Conservation (phyloP, 352 stramenopile genomes). For the Lagenidium sp. region DNA sequence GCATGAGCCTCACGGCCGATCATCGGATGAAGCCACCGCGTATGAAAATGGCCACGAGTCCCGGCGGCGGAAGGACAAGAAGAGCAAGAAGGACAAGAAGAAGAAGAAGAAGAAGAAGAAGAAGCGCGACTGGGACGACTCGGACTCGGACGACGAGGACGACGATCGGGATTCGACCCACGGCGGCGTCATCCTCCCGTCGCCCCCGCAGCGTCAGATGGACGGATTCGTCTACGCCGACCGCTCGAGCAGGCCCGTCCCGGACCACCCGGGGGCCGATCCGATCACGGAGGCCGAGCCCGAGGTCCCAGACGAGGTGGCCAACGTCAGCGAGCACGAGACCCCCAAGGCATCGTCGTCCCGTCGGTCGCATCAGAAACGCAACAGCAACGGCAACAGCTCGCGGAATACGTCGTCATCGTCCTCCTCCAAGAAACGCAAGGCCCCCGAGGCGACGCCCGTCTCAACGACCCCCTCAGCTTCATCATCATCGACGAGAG, state of each 20-base stretch:
- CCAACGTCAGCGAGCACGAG: not conserved
- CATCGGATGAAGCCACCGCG: too few relatives aligned
- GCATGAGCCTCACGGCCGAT: too few relatives aligned
- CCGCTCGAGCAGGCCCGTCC: not conserved
- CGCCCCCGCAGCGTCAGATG: slow-evolving; percentile 14
- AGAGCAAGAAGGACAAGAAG: slow-evolving; percentile 49
- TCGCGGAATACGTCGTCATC: slow-evolving; percentile 5
- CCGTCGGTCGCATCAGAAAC: slow-evolving; percentile 2
- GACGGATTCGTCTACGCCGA: slow-evolving; percentile 22
- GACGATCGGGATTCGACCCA: slow-evolving; percentile 27
- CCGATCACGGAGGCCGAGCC: not conserved
- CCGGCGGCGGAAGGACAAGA: slow-evolving; percentile 4
- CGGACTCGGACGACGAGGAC: slow-evolving; percentile 40
- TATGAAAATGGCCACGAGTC: too few relatives aligned
- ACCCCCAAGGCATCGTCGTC: slow-evolving; percentile 1
- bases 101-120: slow-evolving; percentile 46
- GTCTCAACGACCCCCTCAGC: slow-evolving; percentile 1
- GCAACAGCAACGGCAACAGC: not conserved
- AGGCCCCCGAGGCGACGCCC: slow-evolving; percentile 10
- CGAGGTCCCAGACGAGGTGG: not conserved
- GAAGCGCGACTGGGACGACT: slow-evolving; percentile 34
- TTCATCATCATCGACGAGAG: not conserved
- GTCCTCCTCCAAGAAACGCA: slow-evolving; percentile 18
- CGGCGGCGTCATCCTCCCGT: slow-evolving; percentile 15
- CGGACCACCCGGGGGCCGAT: not conserved